Conservation (phyloP, 2,329 filamentous ascomycete genomes). For the Teratosphaeria destructans region DNA sequence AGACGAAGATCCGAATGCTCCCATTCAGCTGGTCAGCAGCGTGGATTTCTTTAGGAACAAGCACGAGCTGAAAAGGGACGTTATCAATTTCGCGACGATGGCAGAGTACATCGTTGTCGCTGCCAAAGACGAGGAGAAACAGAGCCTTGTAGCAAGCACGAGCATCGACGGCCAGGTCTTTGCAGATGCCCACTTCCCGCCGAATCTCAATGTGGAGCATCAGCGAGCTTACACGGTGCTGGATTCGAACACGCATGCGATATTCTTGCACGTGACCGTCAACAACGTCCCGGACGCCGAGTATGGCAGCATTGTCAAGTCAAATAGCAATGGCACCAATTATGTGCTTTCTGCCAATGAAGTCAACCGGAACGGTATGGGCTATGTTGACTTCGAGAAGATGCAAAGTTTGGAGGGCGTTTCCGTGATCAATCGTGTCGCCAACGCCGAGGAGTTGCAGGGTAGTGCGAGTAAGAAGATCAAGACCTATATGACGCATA, state of each 20-base stretch:
- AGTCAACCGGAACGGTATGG: slow-evolving; percentile 68
- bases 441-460: slow-evolving; percentile 56
- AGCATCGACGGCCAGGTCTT: slow-evolving; percentile 79
- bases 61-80: slow-evolving; percentile 54
- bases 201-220: slow-evolving; percentile 68
- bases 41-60: slow-evolving; percentile 67
- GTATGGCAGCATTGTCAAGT: slow-evolving; percentile 88
- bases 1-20: slow-evolving; percentile 51
- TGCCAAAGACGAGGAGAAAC: slow-evolving; percentile 52
- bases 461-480: slow-evolving; percentile 64
- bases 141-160: slow-evolving; percentile 64
- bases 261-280: slow-evolving; percentile 87
- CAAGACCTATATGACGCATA: slow-evolving; percentile 88
- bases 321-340: slow-evolving; percentile 94
- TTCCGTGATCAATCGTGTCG: slow-evolving; percentile 72
- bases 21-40: slow-evolving; percentile 63
- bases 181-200: slow-evolving; percentile 74
- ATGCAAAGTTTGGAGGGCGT: slow-evolving; percentile 88
- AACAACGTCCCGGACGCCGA: slow-evolving; percentile 53
- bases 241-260: slow-evolving; percentile 85
- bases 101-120: slow-evolving; percentile 92
- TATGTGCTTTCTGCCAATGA: slow-evolving; percentile 74
- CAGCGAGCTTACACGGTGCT: slow-evolving; percentile 84
- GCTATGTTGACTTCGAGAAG: slow-evolving; percentile 93
- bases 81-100: slow-evolving; percentile 87